Base-by-base conservation (phyloP, 306 rosid genomes). In the Acacia acuminata region DNA sequence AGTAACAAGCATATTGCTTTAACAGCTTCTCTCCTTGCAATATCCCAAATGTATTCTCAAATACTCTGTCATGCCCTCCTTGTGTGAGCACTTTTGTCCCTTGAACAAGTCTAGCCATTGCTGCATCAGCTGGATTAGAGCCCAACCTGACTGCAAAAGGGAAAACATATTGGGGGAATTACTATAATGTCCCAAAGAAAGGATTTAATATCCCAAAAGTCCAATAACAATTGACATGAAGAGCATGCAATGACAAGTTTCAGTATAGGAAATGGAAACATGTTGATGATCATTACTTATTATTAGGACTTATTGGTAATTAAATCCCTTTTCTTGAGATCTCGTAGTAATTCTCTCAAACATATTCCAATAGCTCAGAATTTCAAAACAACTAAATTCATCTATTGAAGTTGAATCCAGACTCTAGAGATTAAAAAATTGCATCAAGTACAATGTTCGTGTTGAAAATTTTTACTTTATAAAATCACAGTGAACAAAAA, bases 51-150 rank as follows among this genome's bases (percentile, higher is more conserved):
- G 84, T 79, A 40, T 90, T 85, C 74, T 83, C 89, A 88, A 91
- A 94, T 32, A 89, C 65, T 77, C 85, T 88, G 1, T 89, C 94
- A 55, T 68, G 51, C 19, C 97, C 98, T 76, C 97, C 97, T n/a
- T 83, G 83, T 3, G 90, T 69, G 40, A 93, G 80, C 44, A 86
- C 69, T 86, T 85, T 93, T 45, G 97, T 88, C 66, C 97, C 92
- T 60, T 87, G 92, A 76, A 80, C 81, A 79, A 93, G 77, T 90
- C 91, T 90, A 8, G 90, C 97, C 86, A 89, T 76, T 53, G 94
- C 97, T 53, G 98, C 91, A 76, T 93, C 94, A n/a, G 90, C 81
- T 17, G 89, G 79, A 76, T 64, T 90, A 27, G 93, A 77, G 73
- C 92, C 77, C 15, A 80, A 76, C 82, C 82, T 93, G 10, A 93